Evolutionary conservation across 352 stramenopile genomes (phyloP), one percentile per base, ranked within the genome.

Genomic region (Halophytophthora polymorphica): DNA sequence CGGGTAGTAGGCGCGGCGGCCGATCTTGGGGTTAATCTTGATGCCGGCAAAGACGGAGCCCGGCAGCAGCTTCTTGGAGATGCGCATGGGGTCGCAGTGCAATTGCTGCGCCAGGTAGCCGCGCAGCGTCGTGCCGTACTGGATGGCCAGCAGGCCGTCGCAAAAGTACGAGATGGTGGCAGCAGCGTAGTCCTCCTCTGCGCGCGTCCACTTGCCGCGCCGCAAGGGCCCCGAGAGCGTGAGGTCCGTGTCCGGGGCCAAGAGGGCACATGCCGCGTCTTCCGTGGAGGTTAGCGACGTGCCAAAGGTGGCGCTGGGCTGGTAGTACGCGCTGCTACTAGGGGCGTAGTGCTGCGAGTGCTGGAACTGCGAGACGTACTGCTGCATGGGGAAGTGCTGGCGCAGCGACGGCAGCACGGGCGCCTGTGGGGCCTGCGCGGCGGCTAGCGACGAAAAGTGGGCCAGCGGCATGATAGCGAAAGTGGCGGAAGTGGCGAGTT

Each of bases 11-110:
- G 78, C 76, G 18, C 78, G 69, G 18, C 78, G 69, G 1, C 78
- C 78, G 40, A 89, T 81, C 75, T 89, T 89, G 34, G 75, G 73
- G 47, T 83, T 81, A 53, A 89, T 86, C 51, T 79, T 77, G 46
- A 89, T 73, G 22, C 71, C 76, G 25, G 72, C 73, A 41, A 89
- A 85, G 23, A 80, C 66, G 1, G 63, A 71, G 5, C 77, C 77
- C 0, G 77, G 74, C 37, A 88, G 58, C 22, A 90, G 58, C 56
- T 90, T 90, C 72, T 90, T 90, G 35, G 79, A 90, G 54, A 90
- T 83, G 14, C 79, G 69, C 79, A 90, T 90, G 19, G 79, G 79
- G 44, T 86, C 72, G 57, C 79, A 90, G 53, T 90, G 72, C 1
- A 90, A 60, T 40, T 84, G 66, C 50, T 86, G 68, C 2, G 79